Evolutionary conservation across 2,329 filamentous ascomycete genomes (phyloP).

Genomic region (Hymenoscyphus infarciens): DNA sequence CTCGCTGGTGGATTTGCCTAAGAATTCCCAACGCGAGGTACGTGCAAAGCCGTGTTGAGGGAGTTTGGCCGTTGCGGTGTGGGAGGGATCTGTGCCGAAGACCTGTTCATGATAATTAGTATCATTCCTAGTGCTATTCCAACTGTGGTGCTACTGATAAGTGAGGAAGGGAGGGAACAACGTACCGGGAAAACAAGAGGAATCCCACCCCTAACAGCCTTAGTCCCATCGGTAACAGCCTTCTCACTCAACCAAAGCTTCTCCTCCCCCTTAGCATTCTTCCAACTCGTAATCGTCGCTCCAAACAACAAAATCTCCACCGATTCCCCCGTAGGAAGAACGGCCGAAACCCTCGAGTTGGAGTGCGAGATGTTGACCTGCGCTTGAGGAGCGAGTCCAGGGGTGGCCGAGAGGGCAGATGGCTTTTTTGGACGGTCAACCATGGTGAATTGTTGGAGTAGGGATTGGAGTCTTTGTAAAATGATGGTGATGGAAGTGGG

Average conservation of each 20-base stretch:
- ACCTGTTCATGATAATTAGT: slow-evolving; percentile 49
- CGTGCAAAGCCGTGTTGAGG: slow-evolving; percentile 95
- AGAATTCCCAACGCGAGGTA: slow-evolving; percentile 85
- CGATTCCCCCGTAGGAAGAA: slow-evolving; percentile 80
- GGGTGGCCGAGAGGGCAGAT: slow-evolving; percentile 69
- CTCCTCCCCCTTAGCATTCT: slow-evolving; percentile 72
- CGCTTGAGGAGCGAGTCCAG: slow-evolving; percentile 69
- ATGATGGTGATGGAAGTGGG: neutral
- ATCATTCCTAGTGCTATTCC: neutral
- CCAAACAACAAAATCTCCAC: slow-evolving; percentile 85
- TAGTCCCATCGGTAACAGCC: slow-evolving; percentile 78
- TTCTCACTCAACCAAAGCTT: slow-evolving; percentile 82
- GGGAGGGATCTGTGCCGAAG: slow-evolving; percentile 77
- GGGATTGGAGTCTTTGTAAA: neutral
- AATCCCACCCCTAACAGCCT: slow-evolving; percentile 87
- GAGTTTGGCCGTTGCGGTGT: slow-evolving; percentile 73
- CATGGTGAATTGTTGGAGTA: slow-evolving; percentile 37
- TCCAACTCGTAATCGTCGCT: slow-evolving; percentile 92
- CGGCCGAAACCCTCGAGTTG: slow-evolving; percentile 70
- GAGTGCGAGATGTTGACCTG: slow-evolving; percentile 71
- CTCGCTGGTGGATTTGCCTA: slow-evolving; percentile 80
- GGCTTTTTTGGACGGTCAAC: slow-evolving; percentile 87
- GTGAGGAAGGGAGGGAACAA: neutral
- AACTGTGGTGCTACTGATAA: neutral
- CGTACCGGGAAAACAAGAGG: slow-evolving; percentile 88